Conservation (phyloP, 2,329 filamentous ascomycete genomes). For the Incumbomyces lentus region DNA sequence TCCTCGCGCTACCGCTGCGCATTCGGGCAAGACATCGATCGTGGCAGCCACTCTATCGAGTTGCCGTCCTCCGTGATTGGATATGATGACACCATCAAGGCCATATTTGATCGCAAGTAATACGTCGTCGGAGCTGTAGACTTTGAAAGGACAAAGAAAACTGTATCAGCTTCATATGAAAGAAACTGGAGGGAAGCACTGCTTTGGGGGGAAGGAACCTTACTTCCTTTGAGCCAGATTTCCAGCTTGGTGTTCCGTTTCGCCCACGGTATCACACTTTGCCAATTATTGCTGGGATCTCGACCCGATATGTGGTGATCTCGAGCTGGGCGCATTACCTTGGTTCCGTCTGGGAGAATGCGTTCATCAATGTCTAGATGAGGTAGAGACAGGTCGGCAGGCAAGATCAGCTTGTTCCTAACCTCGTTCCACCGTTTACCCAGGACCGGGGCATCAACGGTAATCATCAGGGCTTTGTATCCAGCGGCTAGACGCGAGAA, state of each 20-base stretch:
- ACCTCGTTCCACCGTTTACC: slow-evolving; percentile 45
- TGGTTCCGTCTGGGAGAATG: slow-evolving; percentile 19
- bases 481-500: slow-evolving; percentile 29
- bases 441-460: slow-evolving; percentile 45
- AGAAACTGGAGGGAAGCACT: slow-evolving; percentile 1
- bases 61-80: slow-evolving; percentile 19
- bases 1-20: slow-evolving; percentile 18
- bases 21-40: slow-evolving; percentile 16
- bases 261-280: slow-evolving; percentile 40
- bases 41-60: slow-evolving; percentile 16
- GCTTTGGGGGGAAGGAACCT: slow-evolving; percentile 18
- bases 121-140: slow-evolving; percentile 14
- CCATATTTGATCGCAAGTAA: slow-evolving; percentile 15
- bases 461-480: slow-evolving; percentile 45
- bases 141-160: not conserved
- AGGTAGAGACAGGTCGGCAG: slow-evolving; percentile 16
- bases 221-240: slow-evolving; percentile 21
- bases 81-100: slow-evolving; percentile 16
- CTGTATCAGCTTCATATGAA: no score
- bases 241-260: slow-evolving; percentile 26
- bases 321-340: slow-evolving; percentile 10
- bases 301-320: slow-evolving; percentile 20
- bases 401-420: slow-evolving; percentile 38
- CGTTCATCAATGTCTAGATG: slow-evolving; percentile 11
- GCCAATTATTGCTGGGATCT: slow-evolving; percentile 33